Evolutionary conservation across 164 flowering plant genomes (phyloP).

Genomic region (Buxus sempervirens): DNA sequence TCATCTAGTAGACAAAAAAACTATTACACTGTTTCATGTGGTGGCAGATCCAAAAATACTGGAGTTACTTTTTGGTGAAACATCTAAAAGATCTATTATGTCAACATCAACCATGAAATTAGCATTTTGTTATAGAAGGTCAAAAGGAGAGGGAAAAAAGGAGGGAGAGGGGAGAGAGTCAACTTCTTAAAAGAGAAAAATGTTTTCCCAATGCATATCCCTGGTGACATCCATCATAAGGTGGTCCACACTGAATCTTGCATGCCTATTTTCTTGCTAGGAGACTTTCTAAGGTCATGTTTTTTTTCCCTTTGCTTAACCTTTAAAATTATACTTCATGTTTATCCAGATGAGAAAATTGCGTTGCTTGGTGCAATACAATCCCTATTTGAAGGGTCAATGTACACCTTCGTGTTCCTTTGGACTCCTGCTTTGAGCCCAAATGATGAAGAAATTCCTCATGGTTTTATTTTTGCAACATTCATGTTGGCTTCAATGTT

Average conservation of each 20-base stretch:
- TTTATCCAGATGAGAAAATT: slow-evolving; percentile 80
- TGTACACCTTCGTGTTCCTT: slow-evolving; percentile 96
- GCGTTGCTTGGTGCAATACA: slow-evolving; percentile 95
- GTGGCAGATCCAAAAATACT: no score
- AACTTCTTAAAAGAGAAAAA: no score
- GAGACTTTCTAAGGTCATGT: no score
- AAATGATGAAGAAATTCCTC: slow-evolving; percentile 92
- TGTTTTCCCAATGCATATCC: no score
- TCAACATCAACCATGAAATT: no score
- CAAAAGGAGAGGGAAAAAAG: no score
- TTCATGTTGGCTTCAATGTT: slow-evolving; percentile 97
- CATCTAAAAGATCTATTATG: no score
- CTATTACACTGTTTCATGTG: no score
- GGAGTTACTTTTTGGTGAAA: no score
- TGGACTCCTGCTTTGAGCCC: slow-evolving; percentile 99
- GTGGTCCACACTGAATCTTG: background rate
- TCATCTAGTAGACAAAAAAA: no score
- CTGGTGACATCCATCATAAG: background rate
- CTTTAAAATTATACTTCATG: slow-evolving; percentile 3
- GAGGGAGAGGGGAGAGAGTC: no score
- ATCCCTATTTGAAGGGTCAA: slow-evolving; percentile 97
- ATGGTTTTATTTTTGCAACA: slow-evolving; percentile 95
- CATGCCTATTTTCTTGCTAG: background rate
- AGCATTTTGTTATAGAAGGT: no score
- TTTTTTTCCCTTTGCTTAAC: slow-evolving; percentile 4